Evolutionary conservation across 169 alveolate genomes (phyloP), one percentile per base, ranked within the genome.

Genomic region (Amoebophrya sp.): DNA sequence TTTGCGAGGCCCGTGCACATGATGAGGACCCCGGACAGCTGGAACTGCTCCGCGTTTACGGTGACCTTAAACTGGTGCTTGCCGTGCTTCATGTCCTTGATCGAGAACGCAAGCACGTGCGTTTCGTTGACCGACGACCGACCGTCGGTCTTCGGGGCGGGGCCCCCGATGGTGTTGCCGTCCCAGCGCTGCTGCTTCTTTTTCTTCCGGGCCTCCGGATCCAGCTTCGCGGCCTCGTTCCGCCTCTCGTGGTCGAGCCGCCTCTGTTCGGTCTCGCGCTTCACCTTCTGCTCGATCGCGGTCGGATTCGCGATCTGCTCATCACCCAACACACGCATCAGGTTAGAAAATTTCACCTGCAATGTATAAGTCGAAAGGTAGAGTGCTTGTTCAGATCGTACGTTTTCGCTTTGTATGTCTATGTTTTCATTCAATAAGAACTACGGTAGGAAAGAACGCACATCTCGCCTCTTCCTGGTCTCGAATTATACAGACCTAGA

Each of bases 1-100:
- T 39, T 95, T 90, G 3, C 95, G 95, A 91, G 94, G 88, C 93
- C 91, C 32, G 95, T 90, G 53, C 94, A 93, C 40, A 96, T 92
- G 91, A 96, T 93, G 90, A 97, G 95, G n/a, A 95, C 95, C 29
- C 98, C 98, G 18, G 97, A 96, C 54, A 96, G 95, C 93, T 96
- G 98, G 54, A 95, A 94, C 93, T 96, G 97, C 89, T 96, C 96
- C 3, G 98, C 98, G 91, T 96, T 96, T 41, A 94, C 94, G 90
- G 96, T 97, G 77, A 96, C 23, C 55, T 53, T 77, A 25, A 7
- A 90, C 40, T 77, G 92, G 40, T 89, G 77, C 92, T 90, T 23
- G 41, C 23, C 23, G 91, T 89, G 10, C 55, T 91, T 18, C 10
- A 89, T n/a, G 89, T 77, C 89, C 23, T 77, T 77, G 39, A 77